phyloP scores from a whole-genome alignment of 345 rosid genomes.

The Psidium guajava region DNA sequence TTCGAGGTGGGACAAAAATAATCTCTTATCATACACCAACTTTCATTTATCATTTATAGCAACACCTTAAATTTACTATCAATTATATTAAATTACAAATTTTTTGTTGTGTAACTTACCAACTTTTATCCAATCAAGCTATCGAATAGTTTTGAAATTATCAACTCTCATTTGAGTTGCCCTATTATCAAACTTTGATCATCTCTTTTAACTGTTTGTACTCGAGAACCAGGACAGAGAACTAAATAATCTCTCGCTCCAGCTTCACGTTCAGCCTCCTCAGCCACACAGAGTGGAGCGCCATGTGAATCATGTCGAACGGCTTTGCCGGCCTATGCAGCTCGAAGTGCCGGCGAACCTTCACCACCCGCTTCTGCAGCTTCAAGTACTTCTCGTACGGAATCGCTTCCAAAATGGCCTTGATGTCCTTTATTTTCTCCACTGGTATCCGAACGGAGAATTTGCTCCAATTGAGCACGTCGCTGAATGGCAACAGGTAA shows the following conservation, averaged over 20 bases:
- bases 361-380: slow-evolving; percentile 22
- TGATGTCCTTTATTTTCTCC: slow-evolving; percentile 2
- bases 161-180: no score
- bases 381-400: slow-evolving; percentile 18
- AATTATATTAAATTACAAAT: no score
- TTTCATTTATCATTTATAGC: no score
- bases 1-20: no score
- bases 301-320: slow-evolving; percentile 39
- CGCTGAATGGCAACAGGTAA: neutral
- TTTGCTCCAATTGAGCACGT: neutral
- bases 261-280: slow-evolving; percentile 39
- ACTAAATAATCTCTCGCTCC: neutral
- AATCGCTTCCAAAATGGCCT: slow-evolving; percentile 33
- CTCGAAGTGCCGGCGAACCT: slow-evolving; percentile 33
- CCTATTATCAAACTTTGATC: no score
- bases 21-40: no score
- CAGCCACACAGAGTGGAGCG: slow-evolving; percentile 57
- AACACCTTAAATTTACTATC: no score
- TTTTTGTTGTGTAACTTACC: no score
- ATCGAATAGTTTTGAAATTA: no score
- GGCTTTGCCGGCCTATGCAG: slow-evolving; percentile 41
- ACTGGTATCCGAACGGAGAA: neutral
- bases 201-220: no score
- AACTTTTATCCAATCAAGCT: no score
- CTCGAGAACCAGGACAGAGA: neutral